These are phyloP conservation scores for Cnidoscolus chayamansa DNA, from an alignment of 441 rosid species.

Conservation along the genomic window DNA sequence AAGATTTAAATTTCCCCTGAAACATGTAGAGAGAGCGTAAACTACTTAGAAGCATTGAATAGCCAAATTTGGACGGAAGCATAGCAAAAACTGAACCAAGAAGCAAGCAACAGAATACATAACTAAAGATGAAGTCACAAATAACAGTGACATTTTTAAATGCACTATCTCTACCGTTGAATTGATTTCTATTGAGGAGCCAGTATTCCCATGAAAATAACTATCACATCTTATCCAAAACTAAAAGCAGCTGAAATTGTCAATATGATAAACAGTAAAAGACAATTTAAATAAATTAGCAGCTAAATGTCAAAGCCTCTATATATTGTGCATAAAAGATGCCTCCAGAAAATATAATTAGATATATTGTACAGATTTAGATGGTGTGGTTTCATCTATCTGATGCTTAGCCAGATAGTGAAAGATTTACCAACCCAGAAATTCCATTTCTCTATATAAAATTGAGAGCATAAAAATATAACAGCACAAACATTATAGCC, in stretches of 20 bases:
- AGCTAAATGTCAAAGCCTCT: no score
- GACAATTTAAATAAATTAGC: neutral
- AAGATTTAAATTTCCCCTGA: constrained; percentile 85
- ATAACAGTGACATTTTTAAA: neutral
- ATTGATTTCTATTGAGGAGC: neutral
- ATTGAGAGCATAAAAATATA: neutral
- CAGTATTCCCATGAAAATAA: neutral
- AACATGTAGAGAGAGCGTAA: neutral
- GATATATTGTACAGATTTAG: neutral
- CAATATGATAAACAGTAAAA: neutral
- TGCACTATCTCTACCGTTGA: neutral
- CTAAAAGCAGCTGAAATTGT: neutral
- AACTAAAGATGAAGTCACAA: neutral
- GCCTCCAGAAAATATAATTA: no score
- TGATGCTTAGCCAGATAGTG: neutral
- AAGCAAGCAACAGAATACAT: neutral
- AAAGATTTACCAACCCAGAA: neutral
- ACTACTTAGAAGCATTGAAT: constrained; percentile 14
- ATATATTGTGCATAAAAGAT: no score
- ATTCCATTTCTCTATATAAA: neutral
- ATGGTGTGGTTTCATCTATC: neutral
- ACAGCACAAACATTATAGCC: neutral
- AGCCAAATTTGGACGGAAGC: neutral
- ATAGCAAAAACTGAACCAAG: neutral
- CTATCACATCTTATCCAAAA: neutral